Percentiles rank a stretch among this genome's conserved stretches.
Evolutionary conservation across 805 yeast genomes (phyloP).

Genomic region (Trichomonascus vanleenenianus): DNA sequence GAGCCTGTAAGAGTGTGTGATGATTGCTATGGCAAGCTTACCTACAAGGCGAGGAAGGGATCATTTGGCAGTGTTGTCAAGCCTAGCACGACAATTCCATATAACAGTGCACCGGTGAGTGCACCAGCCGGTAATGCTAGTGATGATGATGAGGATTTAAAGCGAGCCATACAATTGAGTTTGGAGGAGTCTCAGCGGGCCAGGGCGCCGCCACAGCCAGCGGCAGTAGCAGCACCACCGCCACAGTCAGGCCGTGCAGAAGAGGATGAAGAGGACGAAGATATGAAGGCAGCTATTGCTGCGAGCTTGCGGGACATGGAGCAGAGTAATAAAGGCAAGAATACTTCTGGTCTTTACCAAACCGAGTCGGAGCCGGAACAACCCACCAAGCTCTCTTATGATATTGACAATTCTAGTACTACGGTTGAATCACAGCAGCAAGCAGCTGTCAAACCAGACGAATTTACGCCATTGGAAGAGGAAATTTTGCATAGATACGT

Average conservation of each 20-base stretch:
- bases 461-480: constrained; percentile 55
- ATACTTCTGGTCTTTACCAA: no score
- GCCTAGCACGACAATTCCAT: constrained; percentile 10
- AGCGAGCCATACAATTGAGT: constrained; percentile 71
- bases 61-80: constrained; percentile 15
- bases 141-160: constrained; percentile 67
- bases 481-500: constrained; percentile 62
- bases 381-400: no score
- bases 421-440: constrained; percentile 7
- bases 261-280: constrained; percentile 77
- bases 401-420: neutral
- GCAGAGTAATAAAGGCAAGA: constrained; percentile 18
- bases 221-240: constrained; percentile 25
- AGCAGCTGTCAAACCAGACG: constrained; percentile 15
- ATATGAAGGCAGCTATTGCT: constrained; percentile 87
- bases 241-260: constrained; percentile 29
- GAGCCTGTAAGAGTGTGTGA: constrained; percentile 93
- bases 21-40: constrained; percentile 65
- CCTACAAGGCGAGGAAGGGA: constrained; percentile 26
- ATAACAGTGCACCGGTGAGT: neutral
- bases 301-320: constrained; percentile 78
- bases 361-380: no score
- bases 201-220: constrained; percentile 23
- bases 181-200: constrained; percentile 42
- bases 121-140: constrained; percentile 18